Evolutionary conservation across 176 grass and related monocot species (phyloP).

Genomic region (Triticum aestivum): DNA sequence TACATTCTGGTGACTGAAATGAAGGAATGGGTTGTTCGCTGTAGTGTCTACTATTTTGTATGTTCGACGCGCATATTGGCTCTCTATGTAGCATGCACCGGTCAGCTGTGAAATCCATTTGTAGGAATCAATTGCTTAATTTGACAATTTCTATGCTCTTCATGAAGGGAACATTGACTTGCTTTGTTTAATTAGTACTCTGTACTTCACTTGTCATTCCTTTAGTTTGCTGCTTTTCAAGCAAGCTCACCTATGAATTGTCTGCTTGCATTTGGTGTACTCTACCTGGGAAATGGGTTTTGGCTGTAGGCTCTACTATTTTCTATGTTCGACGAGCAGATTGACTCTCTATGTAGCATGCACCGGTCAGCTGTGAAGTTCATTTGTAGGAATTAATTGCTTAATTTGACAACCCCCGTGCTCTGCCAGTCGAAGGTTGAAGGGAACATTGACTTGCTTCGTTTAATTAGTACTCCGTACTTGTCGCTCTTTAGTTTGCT

Average conservation of each 20-base stretch:
- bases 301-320: neutral
- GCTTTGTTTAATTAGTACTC: too few relatives aligned
- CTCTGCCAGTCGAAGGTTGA: too few relatives aligned
- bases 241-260: too few relatives aligned
- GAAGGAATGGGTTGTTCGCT: neutral
- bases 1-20: neutral
- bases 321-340: neutral
- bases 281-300: too few relatives aligned
- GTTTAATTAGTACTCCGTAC: too few relatives aligned
- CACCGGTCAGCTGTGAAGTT: neutral
- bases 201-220: too few relatives aligned
- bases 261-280: too few relatives aligned
- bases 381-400: neutral
- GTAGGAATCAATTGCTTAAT: neutral
- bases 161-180: too few relatives aligned
- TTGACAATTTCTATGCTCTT: neutral
- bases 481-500: too few relatives aligned
- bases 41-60: neutral
- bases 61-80: neutral
- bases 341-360: neutral
- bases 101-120: neutral
- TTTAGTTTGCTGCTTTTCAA: too few relatives aligned
- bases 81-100: neutral
- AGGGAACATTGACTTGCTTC: too few relatives aligned
- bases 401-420: neutral